A percentile compares a stretch with the other conserved stretches of the same genome.
These are phyloP conservation scores for Crepidotus variabilis DNA, from an alignment of 768 basidiomycete genomes.

Conservation along the genomic window DNA sequence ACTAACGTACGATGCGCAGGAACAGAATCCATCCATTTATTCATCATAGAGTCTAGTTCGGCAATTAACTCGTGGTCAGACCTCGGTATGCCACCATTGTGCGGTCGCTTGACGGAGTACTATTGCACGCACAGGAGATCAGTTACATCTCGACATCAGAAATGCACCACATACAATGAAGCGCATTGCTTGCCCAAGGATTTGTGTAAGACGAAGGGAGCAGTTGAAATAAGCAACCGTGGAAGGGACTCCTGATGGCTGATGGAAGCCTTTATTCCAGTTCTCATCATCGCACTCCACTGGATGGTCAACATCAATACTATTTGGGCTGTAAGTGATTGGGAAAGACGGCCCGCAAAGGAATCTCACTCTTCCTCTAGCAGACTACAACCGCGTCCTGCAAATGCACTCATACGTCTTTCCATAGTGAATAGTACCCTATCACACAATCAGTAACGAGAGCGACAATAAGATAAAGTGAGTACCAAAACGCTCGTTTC, in stretches of 20 bases:
- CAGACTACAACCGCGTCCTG: slow-evolving; percentile 65
- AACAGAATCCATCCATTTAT: slow-evolving; percentile 70
- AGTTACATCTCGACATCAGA: slow-evolving; percentile 11
- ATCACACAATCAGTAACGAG: neutral
- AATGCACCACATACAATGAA: slow-evolving; percentile 48
- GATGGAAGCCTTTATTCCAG: slow-evolving; percentile 61
- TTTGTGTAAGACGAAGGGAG: slow-evolving; percentile 51
- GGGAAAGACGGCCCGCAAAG: neutral
- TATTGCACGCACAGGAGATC: slow-evolving; percentile 17
- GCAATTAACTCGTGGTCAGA: slow-evolving; percentile 64
- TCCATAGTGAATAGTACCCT: slow-evolving; percentile 49
- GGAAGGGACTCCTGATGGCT: slow-evolving; percentile 54
- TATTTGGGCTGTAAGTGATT: slow-evolving; percentile 15
- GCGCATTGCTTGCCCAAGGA: slow-evolving; percentile 53
- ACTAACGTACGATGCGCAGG: slow-evolving; percentile 43
- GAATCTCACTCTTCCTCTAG: slow-evolving; percentile 65
- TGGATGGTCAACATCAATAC: slow-evolving; percentile 63
- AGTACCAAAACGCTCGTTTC: slow-evolving; percentile 57
- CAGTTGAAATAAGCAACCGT: slow-evolving; percentile 48
- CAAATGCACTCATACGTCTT: slow-evolving; percentile 33
- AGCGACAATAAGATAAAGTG: neutral
- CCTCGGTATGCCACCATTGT: slow-evolving; percentile 33
- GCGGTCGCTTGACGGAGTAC: slow-evolving; percentile 67
- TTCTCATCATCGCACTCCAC: slow-evolving; percentile 61
- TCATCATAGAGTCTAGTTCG: slow-evolving; percentile 69